These are phyloP conservation scores for Leccinum subgranulosum DNA, from an alignment of 768 basidiomycete species.

Conservation along the genomic window DNA sequence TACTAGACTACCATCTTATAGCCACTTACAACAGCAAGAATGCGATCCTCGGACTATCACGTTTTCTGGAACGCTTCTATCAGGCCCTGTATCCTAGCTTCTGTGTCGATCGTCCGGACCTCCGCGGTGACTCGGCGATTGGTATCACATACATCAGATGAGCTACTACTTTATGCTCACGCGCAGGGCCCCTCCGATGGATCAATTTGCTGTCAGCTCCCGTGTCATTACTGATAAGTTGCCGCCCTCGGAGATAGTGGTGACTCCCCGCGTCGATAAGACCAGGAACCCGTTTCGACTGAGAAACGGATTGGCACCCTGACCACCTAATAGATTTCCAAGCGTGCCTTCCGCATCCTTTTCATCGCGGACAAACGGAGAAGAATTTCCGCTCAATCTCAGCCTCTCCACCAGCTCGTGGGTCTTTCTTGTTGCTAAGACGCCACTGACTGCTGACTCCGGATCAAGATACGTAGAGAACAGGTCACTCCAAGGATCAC, in stretches of 20 bases:
- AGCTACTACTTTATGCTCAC: background rate
- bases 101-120: background rate
- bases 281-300: background rate
- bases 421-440: background rate
- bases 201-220: background rate
- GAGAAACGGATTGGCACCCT: background rate
- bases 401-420: background rate
- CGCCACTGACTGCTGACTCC: constrained; percentile 12
- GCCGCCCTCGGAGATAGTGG: background rate
- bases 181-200: background rate
- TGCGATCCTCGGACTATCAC: background rate
- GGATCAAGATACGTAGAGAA: constrained; percentile 84
- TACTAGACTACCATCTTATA: background rate
- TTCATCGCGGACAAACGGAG: background rate
- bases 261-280: background rate
- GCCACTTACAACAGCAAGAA: background rate
- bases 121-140: background rate
- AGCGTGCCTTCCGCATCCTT: background rate
- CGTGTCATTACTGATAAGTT: background rate
- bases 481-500: constrained; percentile 87
- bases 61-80: background rate
- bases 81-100: background rate
- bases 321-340: background rate
- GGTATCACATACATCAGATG: background rate
- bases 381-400: background rate